These are phyloP conservation scores for Prunus mira DNA, from an alignment of 306 rosid species.

Conservation along the genomic window DNA sequence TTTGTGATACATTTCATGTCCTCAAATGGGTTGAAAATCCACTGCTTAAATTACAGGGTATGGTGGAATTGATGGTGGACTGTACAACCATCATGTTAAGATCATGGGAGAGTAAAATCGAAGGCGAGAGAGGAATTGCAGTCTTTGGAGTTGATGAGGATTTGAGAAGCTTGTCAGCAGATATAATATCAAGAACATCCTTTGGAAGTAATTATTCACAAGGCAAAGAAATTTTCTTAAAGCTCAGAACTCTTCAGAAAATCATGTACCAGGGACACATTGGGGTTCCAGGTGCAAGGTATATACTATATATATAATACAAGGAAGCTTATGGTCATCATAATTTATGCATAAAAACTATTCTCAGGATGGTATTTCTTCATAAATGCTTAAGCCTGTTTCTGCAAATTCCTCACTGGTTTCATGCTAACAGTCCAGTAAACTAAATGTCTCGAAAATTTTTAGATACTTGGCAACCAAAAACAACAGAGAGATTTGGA, in stretches of 20 bases:
- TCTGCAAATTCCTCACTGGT: background rate
- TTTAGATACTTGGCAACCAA: slow-evolving; percentile 55
- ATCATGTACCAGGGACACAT: slow-evolving; percentile 29
- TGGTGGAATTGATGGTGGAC: slow-evolving; percentile 53
- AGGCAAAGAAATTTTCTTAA: slow-evolving; percentile 56
- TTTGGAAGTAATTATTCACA: slow-evolving; percentile 55
- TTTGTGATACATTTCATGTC: background rate
- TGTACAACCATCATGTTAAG: slow-evolving; percentile 33
- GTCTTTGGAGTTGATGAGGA: slow-evolving; percentile 45
- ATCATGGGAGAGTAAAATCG: slow-evolving; percentile 48
- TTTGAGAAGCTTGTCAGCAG: slow-evolving; percentile 47
- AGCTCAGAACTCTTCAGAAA: slow-evolving; percentile 45
- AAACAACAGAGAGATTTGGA: slow-evolving; percentile 55
- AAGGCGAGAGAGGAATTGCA: slow-evolving; percentile 28
- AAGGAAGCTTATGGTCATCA: background rate
- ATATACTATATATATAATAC: background rate
- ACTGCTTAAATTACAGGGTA: slow-evolving; percentile 28
- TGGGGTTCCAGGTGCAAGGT: slow-evolving; percentile 57
- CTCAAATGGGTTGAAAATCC: background rate
- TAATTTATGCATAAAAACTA: background rate
- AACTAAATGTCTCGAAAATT: background rate
- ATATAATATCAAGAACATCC: slow-evolving; percentile 53
- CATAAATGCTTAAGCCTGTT: no score
- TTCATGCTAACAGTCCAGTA: background rate
- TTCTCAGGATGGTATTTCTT: no score